Base-by-base conservation (phyloP, 2,329 filamentous ascomycete genomes). In the Talaromyces sp. region DNA sequence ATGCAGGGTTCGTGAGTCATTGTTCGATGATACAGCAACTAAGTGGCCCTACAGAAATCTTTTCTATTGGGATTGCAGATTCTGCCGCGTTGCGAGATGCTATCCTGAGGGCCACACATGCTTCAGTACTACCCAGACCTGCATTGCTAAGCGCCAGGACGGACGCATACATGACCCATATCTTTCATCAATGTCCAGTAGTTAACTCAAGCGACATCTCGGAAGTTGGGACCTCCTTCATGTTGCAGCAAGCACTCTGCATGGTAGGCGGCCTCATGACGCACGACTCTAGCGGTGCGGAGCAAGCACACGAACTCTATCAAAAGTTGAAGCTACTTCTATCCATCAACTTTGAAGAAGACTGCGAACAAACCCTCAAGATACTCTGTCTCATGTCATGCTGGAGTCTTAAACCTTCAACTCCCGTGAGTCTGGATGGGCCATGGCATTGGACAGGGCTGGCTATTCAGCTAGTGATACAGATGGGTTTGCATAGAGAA, bases 401-500 rank as follows among this genome's bases (percentile, higher is more conserved):
- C 35, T 69, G 68, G 57, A 70, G 66, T 59, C 31, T 64, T 10
- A 67, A 68, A 10, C 63, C 67, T 3, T 62, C 69, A 1, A 65
- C 60, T 47, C 50, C 62, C 11, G 48, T 70, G 0, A 70, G 60
- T 13, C 52, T 72, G 13, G 68, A 71, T 60, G 63, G 66, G 22
- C 62, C 68, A 8, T 72, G 68, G 67, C 64, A 70, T 27, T 70
- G 68, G 70, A 62, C 69, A 3, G 69, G 69, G 8, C 54, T 69
- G 43, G 68, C 68, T 19, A 65, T 66, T 3, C 66, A 69, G 24
- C 58, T 71, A 2, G 68, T 68, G 11, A 47, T 67, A 19, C 69
- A 72, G 50, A 71, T 72, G 67, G 70, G 69, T 16, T 65, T 72
- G 37, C 70, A 72, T 62, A 65, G 63, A 33, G 68, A 71, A 52